Evolutionary conservation across 2,329 filamentous ascomycete genomes (phyloP).

Genomic region (Colletotrichum tamarilloi): DNA sequence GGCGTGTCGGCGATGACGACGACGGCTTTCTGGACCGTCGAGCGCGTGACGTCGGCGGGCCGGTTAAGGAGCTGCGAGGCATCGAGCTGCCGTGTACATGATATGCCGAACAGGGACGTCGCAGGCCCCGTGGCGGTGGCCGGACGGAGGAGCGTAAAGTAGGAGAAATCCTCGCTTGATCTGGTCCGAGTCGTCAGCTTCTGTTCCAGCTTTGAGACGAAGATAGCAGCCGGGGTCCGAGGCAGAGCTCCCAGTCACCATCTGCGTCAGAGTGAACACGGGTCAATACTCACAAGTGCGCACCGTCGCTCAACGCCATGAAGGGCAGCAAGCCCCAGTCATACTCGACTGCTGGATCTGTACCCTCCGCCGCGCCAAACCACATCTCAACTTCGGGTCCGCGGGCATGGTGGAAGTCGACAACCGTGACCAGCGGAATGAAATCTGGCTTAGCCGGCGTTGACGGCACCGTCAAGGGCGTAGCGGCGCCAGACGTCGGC

Average conservation of each 20-base stretch:
- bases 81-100: slow-evolving; percentile 92
- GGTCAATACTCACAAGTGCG: slow-evolving; percentile 79
- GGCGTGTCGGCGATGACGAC: slow-evolving; percentile 94
- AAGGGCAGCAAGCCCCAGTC: slow-evolving; percentile 94
- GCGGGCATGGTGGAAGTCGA: slow-evolving; percentile 86
- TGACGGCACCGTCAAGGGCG: slow-evolving; percentile 30
- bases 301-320: slow-evolving; percentile 96
- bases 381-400: slow-evolving; percentile 95
- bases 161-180: slow-evolving; percentile 95
- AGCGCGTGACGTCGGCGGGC: slow-evolving; percentile 91
- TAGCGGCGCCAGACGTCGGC: slow-evolving; percentile 28
- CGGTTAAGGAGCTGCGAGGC: slow-evolving; percentile 80
- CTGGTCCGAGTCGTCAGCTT: slow-evolving; percentile 55
- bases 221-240: neutral
- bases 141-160: slow-evolving; percentile 88
- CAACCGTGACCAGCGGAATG: slow-evolving; percentile 79
- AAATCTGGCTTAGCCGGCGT: slow-evolving; percentile 54
- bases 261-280: neutral
- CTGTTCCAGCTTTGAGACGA: neutral
- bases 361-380: slow-evolving; percentile 80
- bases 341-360: slow-evolving; percentile 83
- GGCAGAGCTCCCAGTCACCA: neutral
- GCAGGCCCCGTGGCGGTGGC: slow-evolving; percentile 64
- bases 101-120: slow-evolving; percentile 94
- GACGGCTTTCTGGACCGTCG: slow-evolving; percentile 97